Base-by-base conservation (phyloP, 2,329 filamentous ascomycete species). In the Cladophialophora exuberans region DNA sequence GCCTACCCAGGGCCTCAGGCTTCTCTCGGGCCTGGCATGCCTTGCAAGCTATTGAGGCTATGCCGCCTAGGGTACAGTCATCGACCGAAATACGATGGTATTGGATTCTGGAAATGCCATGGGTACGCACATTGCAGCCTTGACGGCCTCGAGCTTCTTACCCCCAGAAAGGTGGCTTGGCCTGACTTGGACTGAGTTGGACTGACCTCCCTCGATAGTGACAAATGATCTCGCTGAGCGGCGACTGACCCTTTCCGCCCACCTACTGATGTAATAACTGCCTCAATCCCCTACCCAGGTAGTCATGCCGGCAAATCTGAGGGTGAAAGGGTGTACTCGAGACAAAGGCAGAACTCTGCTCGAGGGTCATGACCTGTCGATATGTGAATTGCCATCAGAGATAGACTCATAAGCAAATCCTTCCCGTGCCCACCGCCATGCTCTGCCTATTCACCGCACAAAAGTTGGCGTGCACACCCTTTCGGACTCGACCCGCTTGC, bases 241-340 rank as follows among this genome's bases (percentile, higher is more conserved):
- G 22, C 31, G 45, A 35, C 41, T 51, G 41, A 59, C 46, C 39
- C 23, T 15, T 42, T 42, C 10, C n/a, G 39, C 39, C 39, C 39
- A 42, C 54, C 35, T 46, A 41, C 42, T 54, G 51, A 51, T 47
- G 39, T 54, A 55, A 53, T 56, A 41, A 46, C 45, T 54, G 42
- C 48, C 41, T 59, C 41, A 49, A 51, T 48, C 25, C 50, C 51
- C n/a, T n/a, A n/a, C n/a, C n/a, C n/a, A n/a, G n/a, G n/a, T n/a
- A 54, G 57, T 60, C 57, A 60, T 57, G 57, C 57, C 36, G 45
- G 9, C 15, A 22, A 26, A 5, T 33, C 39, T 30, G 38, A 25
- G 31, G 23, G 11, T 30, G 55, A 35, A 48, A 54, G 54, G 57
- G 57, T 60, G 54, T 52, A 53, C 54, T 58, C 22, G 44, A 38